Evolutionary conservation across 2,329 filamentous ascomycete species (phyloP).

Genomic region (Mycosphaerella arachidis): DNA sequence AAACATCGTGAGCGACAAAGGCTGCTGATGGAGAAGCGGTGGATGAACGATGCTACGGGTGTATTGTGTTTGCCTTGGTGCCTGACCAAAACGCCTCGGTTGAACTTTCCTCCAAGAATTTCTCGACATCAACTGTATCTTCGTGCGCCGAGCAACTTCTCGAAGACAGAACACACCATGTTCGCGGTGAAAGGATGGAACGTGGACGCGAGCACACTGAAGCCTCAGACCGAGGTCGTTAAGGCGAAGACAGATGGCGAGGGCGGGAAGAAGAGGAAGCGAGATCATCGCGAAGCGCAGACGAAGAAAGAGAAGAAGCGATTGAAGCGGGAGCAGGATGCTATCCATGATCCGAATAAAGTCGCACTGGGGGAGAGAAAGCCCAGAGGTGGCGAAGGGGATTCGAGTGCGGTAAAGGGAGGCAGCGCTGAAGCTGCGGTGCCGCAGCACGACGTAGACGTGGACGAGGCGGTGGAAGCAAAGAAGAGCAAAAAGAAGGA

Average conservation of each 20-base stretch:
- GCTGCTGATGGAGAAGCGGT: background rate
- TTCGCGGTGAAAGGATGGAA: conserved; percentile 95
- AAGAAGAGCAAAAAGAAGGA: conserved; percentile 31
- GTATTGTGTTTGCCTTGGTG: background rate
- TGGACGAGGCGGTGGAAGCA: conserved; percentile 19
- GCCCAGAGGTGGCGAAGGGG: background rate
- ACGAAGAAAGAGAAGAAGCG: conserved; percentile 25
- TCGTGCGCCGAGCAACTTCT: background rate
- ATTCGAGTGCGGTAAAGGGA: background rate
- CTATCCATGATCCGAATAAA: conserved; percentile 1
- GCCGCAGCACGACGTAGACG: background rate
- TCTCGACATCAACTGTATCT: conserved; percentile 1
- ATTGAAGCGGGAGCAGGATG: conserved; percentile 11
- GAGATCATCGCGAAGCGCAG: conserved; percentile 14
- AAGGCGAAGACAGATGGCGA: conserved; percentile 32
- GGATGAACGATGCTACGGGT: background rate
- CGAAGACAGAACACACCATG: conserved; percentile 50
- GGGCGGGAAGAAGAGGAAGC: conserved; percentile 50
- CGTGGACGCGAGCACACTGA: conserved; percentile 66
- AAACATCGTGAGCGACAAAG: background rate
- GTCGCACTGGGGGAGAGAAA: background rate
- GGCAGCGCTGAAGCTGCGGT: background rate
- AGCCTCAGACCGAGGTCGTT: conserved; percentile 57
- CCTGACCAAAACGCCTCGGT: background rate
- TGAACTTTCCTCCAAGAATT: conserved; percentile 4